A percentile compares a stretch with the other conserved stretches of the same genome.
Conservation (phyloP, 331 rosid genomes). For the Quercus lobata region DNA sequence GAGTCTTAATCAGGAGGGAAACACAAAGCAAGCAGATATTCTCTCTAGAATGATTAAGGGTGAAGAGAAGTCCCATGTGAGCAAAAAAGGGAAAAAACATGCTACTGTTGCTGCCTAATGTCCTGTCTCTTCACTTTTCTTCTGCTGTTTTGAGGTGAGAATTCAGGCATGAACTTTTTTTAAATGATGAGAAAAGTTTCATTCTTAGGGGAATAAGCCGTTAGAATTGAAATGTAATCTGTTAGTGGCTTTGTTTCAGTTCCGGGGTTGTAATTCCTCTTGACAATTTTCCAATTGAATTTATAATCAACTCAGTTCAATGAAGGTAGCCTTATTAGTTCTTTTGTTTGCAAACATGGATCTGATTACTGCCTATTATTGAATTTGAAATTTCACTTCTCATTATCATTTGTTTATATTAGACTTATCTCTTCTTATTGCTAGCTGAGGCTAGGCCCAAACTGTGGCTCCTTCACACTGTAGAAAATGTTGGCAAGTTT, state of each 20-base stretch:
- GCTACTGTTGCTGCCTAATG: slow-evolving; percentile 30
- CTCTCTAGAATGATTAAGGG: slow-evolving; percentile 68
- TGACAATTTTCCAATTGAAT: neutral
- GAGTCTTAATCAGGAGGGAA: slow-evolving; percentile 73
- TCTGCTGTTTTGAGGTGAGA: slow-evolving; percentile 27
- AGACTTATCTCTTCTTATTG: neutral
- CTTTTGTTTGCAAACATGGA: neutral
- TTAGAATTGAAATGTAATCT: neutral
- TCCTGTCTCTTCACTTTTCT: slow-evolving; percentile 16
- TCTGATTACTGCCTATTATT: neutral
- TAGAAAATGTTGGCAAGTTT: neutral
- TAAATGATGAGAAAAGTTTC: neutral
- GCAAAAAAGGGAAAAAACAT: slow-evolving; percentile 45
- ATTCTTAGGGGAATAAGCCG: neutral
- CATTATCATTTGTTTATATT: neutral
- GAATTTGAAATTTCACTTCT: neutral
- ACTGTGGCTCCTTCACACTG: neutral
- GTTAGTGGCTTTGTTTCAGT: neutral
- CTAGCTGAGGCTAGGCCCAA: neutral
- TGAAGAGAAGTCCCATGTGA: slow-evolving; percentile 19
- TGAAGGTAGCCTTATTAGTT: neutral
- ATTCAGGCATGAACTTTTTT: neutral
- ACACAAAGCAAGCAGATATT: slow-evolving; percentile 83
- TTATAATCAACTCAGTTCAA: neutral
- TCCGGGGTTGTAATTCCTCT: neutral